Percentiles rank a stretch among this genome's conserved stretches.
Conservation (phyloP, 1,284 basidiomycete genomes). For the Flammula alnicola region DNA sequence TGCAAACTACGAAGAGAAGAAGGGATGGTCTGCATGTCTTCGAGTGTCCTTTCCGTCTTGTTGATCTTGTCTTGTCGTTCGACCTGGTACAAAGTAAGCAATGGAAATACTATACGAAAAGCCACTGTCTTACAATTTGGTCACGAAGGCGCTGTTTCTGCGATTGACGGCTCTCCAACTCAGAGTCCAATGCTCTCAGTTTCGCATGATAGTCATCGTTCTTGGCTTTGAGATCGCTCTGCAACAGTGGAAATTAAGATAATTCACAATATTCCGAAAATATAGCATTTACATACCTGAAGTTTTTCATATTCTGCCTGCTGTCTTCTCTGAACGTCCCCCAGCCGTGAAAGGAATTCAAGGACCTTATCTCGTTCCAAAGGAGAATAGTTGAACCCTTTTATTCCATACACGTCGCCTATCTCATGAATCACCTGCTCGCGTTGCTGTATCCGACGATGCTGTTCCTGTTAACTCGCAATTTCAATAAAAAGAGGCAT, state of each 20-base stretch:
- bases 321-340: constrained; percentile 61
- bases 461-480: constrained; percentile 63
- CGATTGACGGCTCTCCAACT: constrained; percentile 56
- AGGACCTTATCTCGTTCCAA: constrained; percentile 69
- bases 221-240: constrained; percentile 57
- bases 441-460: constrained; percentile 72
- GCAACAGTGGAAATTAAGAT: neutral
- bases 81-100: constrained; percentile 37
- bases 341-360: constrained; percentile 70
- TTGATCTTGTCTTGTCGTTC: constrained; percentile 59
- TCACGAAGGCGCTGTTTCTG: constrained; percentile 57
- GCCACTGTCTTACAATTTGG: constrained; percentile 57
- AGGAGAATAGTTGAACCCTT: constrained; percentile 72
- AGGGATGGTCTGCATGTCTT: constrained; percentile 59
- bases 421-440: constrained; percentile 79
- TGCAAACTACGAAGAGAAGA: constrained; percentile 62
- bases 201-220: constrained; percentile 65
- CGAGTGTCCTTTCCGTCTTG: constrained; percentile 57
- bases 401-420: constrained; percentile 70
- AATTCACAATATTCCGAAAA: neutral
- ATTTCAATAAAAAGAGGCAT: neutral
- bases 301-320: constrained; percentile 60
- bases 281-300: constrained; percentile 52
- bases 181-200: constrained; percentile 54
- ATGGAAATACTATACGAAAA: neutral